Conservation (phyloP, 306 rosid genomes). For the Cyclanthera cordifolia region DNA sequence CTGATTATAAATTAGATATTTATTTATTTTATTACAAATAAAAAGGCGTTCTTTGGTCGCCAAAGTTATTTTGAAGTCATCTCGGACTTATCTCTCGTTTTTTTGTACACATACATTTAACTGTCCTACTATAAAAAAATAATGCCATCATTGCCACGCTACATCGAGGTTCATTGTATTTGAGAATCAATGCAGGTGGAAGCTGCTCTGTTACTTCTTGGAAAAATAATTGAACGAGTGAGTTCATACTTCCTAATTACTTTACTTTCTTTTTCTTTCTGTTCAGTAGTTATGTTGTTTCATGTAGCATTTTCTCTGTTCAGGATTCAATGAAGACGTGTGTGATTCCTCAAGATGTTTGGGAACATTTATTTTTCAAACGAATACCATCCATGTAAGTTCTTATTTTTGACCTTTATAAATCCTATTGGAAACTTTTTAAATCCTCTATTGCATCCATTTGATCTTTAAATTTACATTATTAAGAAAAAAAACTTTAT, state of each 20-base stretch:
- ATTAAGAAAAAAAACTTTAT: not conserved
- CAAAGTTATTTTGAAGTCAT: conserved; percentile 5
- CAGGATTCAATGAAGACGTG: conserved; percentile 52
- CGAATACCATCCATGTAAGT: conserved; percentile 58
- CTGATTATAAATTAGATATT: not conserved
- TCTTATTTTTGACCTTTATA: not conserved
- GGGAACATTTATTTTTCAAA: conserved; percentile 84
- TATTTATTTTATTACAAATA: not conserved
- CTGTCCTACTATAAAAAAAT: not conserved
- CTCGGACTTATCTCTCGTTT: not conserved
- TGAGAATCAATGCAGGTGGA: conserved; percentile 53
- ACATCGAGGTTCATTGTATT: not conserved
- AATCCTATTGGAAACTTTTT: not conserved
- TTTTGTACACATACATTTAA: not conserved
- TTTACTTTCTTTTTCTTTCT: not conserved
- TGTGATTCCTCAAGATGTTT: conserved; percentile 72
- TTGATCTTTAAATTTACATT: not conserved
- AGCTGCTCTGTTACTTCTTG: conserved; percentile 66
- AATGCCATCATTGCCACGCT: not conserved
- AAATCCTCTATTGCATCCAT: not conserved
- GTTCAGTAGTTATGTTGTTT: conserved; percentile 15
- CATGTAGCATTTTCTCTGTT: conserved; percentile 21
- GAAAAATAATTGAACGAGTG: conserved; percentile 70
- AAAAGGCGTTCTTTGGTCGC: not conserved
- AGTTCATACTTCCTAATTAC: conserved; percentile 24